Conservation (phyloP, 192 early-diverging fungal genomes). For the Mortierella hygrophila region DNA sequence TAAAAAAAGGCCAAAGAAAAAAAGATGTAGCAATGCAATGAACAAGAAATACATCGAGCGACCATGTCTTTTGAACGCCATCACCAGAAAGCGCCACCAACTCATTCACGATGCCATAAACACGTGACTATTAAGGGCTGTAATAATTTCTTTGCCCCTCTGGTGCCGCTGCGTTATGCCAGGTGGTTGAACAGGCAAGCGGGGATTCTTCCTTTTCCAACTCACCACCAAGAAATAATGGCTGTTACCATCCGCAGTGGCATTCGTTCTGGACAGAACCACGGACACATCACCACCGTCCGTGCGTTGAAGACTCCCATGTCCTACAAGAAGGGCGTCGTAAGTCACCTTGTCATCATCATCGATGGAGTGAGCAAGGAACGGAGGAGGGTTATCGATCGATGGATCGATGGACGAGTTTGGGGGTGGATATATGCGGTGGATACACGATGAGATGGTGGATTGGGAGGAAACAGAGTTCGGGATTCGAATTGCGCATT, state of each 20-base stretch:
- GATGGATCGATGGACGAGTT: constrained; percentile 29
- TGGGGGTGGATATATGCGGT: background rate
- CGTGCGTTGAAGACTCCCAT: constrained; percentile 78
- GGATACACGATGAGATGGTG: constrained; percentile 14
- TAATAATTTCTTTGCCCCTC: background rate
- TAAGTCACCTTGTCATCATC: constrained; percentile 50
- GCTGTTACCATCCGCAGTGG: constrained; percentile 80
- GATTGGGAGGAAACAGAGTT: background rate
- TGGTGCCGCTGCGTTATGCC: background rate
- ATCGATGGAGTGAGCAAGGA: constrained; percentile 44
- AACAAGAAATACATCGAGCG: too few relatives aligned
- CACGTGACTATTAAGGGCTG: background rate
- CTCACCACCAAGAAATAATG: constrained; percentile 60
- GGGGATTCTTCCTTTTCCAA: constrained; percentile 30
- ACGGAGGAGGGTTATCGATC: constrained; percentile 1
- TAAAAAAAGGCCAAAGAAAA: too few relatives aligned
- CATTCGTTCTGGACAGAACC: constrained; percentile 91
- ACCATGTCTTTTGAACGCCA: too few relatives aligned
- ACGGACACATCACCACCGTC: constrained; percentile 90
- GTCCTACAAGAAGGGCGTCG: constrained; percentile 86
- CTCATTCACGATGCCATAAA: too few relatives aligned
- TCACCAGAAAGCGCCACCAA: too few relatives aligned
- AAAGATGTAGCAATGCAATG: too few relatives aligned
- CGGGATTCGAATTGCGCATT: constrained; percentile 1
- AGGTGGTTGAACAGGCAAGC: background rate